These are phyloP conservation scores for Lippia alba DNA, from an alignment of 305 asterid species.

Conservation along the genomic window DNA sequence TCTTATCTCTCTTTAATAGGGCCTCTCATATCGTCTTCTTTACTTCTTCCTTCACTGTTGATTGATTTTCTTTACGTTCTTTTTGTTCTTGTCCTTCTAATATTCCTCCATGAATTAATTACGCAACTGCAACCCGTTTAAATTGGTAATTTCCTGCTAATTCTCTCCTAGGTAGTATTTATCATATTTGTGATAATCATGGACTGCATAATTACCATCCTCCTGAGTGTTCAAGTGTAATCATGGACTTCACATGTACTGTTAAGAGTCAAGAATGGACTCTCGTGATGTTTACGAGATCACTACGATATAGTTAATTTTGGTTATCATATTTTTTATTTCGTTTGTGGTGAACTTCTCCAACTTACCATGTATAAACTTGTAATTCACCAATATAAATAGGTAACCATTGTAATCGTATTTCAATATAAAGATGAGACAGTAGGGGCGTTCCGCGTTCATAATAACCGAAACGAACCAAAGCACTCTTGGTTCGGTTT, in stretches of 20 bases:
- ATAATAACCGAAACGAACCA: no score
- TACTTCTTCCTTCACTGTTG: constrained; percentile 7
- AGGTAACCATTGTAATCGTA: no score
- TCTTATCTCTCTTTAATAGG: background rate
- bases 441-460: no score
- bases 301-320: no score
- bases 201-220: background rate
- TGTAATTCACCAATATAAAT: no score
- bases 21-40: background rate
- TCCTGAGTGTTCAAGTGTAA: background rate
- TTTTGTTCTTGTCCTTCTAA: background rate
- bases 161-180: background rate
- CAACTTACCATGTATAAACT: no score
- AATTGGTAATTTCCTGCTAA: background rate
- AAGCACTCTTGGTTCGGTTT: no score
- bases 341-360: no score
- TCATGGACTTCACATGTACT: background rate
- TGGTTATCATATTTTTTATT: no score
- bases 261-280: no score
- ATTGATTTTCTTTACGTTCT: background rate
- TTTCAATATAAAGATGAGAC: no score
- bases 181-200: background rate
- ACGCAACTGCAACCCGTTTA: background rate
- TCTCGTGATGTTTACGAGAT: background rate
- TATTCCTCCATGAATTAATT: constrained; percentile 1